phyloP scores from a whole-genome alignment of 2,329 filamentous ascomycete species.

The Davidsoniella australis region DNA sequence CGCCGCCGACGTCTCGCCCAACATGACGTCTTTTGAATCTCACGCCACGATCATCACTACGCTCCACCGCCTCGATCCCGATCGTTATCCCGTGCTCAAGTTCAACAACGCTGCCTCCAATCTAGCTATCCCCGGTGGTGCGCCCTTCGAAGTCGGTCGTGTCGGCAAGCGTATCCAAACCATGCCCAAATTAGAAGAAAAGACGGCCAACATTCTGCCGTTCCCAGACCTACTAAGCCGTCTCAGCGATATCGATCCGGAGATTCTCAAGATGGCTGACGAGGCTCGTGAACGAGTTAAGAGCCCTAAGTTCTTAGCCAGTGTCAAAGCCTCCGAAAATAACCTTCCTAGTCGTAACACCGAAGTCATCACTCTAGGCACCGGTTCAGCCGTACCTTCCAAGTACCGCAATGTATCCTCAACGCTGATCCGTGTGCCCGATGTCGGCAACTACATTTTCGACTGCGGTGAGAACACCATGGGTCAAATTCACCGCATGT shows the following conservation, averaged over 20 bases:
- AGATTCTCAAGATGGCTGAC: conserved; percentile 36
- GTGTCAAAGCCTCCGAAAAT: conserved; percentile 35
- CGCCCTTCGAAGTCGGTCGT: conserved; percentile 24
- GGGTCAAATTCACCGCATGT: conserved; percentile 67
- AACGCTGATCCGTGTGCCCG: conserved; percentile 70
- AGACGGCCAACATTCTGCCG: conserved; percentile 29
- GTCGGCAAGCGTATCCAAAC: conserved; percentile 29
- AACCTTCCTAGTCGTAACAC: conserved; percentile 57
- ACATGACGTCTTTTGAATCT: conserved; percentile 55
- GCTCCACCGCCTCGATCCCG: conserved; percentile 54
- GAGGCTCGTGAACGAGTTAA: conserved; percentile 26
- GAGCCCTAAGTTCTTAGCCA: conserved; percentile 28
- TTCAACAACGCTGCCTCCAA: conserved; percentile 35
- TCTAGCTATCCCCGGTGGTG: conserved; percentile 12
- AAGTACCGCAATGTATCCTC: conserved; percentile 92
- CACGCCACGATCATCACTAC: conserved; percentile 49
- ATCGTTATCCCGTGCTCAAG: conserved; percentile 53
- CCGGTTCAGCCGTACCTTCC: conserved; percentile 75
- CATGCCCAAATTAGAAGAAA: conserved; percentile 29
- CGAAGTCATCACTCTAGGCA: conserved; percentile 76
- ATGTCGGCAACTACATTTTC: conserved; percentile 72
- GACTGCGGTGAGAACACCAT: conserved; percentile 88
- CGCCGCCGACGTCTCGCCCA: conserved; percentile 55
- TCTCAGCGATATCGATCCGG: conserved; percentile 21
- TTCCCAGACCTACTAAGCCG: conserved; percentile 31